These are phyloP conservation scores for Pseudogymnoascus sp. DNA, from an alignment of 2,329 filamentous ascomycete species.

Conservation along the genomic window DNA sequence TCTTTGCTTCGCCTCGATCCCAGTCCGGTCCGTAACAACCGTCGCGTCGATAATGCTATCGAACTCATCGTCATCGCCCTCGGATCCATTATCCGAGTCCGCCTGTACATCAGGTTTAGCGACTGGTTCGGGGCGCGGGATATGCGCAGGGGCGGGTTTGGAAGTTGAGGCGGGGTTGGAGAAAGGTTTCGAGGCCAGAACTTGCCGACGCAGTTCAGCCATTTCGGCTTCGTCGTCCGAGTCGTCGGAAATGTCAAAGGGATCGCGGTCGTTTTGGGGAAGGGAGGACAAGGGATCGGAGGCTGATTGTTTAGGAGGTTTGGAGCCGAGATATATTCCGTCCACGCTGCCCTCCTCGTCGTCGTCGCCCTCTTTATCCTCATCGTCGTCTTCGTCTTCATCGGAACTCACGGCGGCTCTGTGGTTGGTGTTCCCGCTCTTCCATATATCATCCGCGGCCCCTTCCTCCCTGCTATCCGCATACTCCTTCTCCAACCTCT, in stretches of 20 bases:
- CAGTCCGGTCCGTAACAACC: constrained; percentile 78
- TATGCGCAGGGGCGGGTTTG: constrained; percentile 44
- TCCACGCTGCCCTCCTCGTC: constrained; percentile 43
- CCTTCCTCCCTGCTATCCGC: constrained; percentile 62
- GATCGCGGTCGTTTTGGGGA: constrained; percentile 42
- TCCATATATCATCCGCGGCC: constrained; percentile 72
- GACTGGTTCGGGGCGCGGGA: constrained; percentile 49
- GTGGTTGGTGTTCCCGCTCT: constrained; percentile 80
- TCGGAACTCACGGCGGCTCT: constrained; percentile 46
- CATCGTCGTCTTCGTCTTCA: constrained; percentile 44
- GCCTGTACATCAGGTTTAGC: constrained; percentile 59
- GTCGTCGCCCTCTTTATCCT: constrained; percentile 39
- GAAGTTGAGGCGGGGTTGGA: constrained; percentile 48
- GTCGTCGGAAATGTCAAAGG: constrained; percentile 71
- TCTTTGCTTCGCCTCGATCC: constrained; percentile 56
- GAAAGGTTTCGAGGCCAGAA: constrained; percentile 89
- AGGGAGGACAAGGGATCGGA: not conserved
- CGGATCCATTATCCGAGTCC: constrained; percentile 57
- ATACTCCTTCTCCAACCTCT: constrained; percentile 84
- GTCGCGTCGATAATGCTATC: constrained; percentile 91
- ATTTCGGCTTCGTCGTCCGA: constrained; percentile 77
- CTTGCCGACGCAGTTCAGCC: constrained; percentile 82
- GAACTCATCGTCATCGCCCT: constrained; percentile 62
- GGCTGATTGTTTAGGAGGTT: constrained; percentile 30
- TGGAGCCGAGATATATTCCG: constrained; percentile 53